Base-by-base conservation (phyloP, 148 eudicot species). In the Rhododendron williamsianum region DNA sequence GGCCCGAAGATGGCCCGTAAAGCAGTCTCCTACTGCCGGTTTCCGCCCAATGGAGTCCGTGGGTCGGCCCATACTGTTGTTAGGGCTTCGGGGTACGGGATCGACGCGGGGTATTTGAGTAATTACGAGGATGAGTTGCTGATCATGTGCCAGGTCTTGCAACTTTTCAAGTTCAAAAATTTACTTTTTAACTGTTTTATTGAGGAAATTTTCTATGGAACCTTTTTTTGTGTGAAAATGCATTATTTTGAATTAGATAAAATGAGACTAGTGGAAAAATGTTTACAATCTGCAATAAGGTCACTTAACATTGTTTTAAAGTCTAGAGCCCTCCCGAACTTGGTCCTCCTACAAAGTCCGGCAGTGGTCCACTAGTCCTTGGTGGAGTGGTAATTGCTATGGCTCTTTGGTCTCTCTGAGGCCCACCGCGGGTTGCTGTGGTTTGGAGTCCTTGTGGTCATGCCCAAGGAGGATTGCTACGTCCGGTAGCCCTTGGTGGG, bases 31-130 rank as follows among this genome's bases (percentile, higher is more conserved):
- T 96, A 89, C 65, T 96, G 98, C 90, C 88, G 94, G 2, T 96
- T 92, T 85, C 97, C 98, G 36, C 99, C 97, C 13, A 86, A 87
- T 11, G 97, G 98, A n/a, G 87, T 93, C 69, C 94, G 99, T 5
- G 99, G 99, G 25, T 95, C 99, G 38, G 97, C 95, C 45, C 95
- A 93, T 25, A 80, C 97, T 0, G 93, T 96, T 10, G 94, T 96
- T 1, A 89, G 98, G 60, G 99, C 99, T 1, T 96, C 99, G n/a
- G 90, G 83, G 19, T 96, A 93, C 88, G 98, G 98, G 2, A 89
- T 93, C 9, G 89, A 94, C 63, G 90, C 86, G 6, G 98, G 94
- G 78, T 94, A 94, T 82, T 72, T 96, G 27, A 78, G 71, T 10
- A 87, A 84, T 71, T 92, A 85, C 84, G 94, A 93, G 76, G 98